These are phyloP conservation scores for Pseudonitzschia multiseries DNA, from an alignment of 108 stramenopile species.

Conservation along the genomic window DNA sequence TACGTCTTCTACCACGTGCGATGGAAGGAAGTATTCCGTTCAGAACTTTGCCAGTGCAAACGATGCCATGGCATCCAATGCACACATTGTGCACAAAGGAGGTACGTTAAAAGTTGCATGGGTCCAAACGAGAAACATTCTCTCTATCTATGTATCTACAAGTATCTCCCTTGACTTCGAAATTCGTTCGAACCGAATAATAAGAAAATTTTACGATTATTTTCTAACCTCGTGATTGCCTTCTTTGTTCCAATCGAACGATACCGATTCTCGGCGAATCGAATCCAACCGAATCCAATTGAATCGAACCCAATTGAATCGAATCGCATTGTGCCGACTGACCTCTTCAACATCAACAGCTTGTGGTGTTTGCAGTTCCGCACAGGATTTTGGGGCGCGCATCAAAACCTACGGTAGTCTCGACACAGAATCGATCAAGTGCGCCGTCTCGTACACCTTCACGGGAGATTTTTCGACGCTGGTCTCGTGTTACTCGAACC, in stretches of 20 bases:
- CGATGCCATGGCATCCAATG: constrained; percentile 22
- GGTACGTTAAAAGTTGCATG: constrained; percentile 4
- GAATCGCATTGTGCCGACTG: too few relatives aligned
- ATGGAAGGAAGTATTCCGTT: constrained; percentile 20
- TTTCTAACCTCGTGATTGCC: background rate
- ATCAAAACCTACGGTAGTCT: constrained; percentile 18
- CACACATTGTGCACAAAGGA: constrained; percentile 33
- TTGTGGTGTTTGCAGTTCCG: constrained; percentile 40
- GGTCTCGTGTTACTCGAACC: constrained; percentile 15
- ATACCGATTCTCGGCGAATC: background rate
- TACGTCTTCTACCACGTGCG: constrained; percentile 16
- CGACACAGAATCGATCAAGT: constrained; percentile 12
- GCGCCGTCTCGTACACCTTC: constrained; percentile 26
- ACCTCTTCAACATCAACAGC: background rate
- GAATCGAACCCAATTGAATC: too few relatives aligned
- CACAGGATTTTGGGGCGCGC: constrained; percentile 26
- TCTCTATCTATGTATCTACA: too few relatives aligned
- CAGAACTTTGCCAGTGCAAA: constrained; percentile 20
- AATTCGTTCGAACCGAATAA: too few relatives aligned
- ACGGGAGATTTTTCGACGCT: constrained; percentile 10
- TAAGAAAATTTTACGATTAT: too few relatives aligned
- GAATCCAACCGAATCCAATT: too few relatives aligned
- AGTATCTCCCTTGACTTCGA: too few relatives aligned
- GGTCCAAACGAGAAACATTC: too few relatives aligned
- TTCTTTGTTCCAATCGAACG: background rate